Evolutionary conservation across 345 rosid genomes (phyloP).

Genomic region (Leavenworthia alabamica): DNA sequence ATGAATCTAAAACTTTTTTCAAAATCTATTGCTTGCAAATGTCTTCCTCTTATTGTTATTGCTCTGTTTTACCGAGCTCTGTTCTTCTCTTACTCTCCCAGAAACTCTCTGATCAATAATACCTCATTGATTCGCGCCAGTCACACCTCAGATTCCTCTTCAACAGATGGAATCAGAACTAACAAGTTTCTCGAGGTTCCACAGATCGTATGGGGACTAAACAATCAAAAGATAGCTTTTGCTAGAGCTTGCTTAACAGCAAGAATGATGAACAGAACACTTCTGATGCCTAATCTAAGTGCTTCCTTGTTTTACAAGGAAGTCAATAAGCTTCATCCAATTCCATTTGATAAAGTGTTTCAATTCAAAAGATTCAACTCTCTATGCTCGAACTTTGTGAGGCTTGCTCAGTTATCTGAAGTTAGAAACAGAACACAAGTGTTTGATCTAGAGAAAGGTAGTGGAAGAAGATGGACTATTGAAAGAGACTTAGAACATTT

Average conservation of each 20-base stretch:
- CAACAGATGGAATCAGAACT: constrained; percentile 37
- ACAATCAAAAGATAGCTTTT: constrained; percentile 95
- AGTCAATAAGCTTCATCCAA: constrained; percentile 66
- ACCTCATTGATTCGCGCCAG: constrained; percentile 15
- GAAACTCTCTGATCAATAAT: constrained; percentile 22
- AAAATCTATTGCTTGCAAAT: constrained; percentile 49
- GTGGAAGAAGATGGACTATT: constrained; percentile 91
- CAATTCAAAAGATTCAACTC: constrained; percentile 65
- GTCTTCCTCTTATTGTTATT: constrained; percentile 43
- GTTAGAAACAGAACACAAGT: constrained; percentile 38
- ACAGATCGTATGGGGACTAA: constrained; percentile 94
- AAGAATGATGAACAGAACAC: constrained; percentile 74
- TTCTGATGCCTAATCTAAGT: constrained; percentile 87
- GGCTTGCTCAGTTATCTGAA: constrained; percentile 52
- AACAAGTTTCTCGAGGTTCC: constrained; percentile 84
- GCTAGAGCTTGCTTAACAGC: constrained; percentile 95
- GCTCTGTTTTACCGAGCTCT: constrained; percentile 49
- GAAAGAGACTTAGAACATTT: constrained; percentile 76
- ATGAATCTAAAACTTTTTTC: constrained; percentile 41
- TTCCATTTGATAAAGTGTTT: constrained; percentile 72
- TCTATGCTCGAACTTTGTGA: constrained; percentile 70
- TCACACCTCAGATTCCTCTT: constrained; percentile 23
- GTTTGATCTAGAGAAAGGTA: constrained; percentile 68
- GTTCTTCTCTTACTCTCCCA: constrained; percentile 37
- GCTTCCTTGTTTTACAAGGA: constrained; percentile 94